A percentile compares a stretch with the other conserved stretches of the same genome.
Conservation (phyloP, 768 basidiomycete species). For the Amyloporia xantha region DNA sequence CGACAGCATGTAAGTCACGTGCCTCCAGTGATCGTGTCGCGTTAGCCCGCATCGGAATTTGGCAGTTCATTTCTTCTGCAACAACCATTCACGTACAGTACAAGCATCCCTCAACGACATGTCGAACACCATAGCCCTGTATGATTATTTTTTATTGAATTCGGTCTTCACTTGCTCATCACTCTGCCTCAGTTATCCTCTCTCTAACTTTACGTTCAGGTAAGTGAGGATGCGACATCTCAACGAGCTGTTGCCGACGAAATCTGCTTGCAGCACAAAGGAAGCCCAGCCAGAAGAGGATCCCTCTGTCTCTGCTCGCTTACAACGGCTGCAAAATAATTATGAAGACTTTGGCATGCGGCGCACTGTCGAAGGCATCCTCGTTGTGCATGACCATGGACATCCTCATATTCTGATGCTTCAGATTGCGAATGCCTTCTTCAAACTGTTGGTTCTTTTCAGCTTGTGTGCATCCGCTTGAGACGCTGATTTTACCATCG, state of each 20-base stretch:
- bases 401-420: slow-evolving; percentile 97
- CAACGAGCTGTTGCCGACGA: slow-evolving; percentile 1
- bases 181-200: slow-evolving; percentile 53
- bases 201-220: slow-evolving; percentile 93
- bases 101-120: slow-evolving; percentile 18
- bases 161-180: background rate
- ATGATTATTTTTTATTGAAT: slow-evolving; percentile 13
- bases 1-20: no score
- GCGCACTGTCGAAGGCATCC: slow-evolving; percentile 84
- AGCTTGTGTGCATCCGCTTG: slow-evolving; percentile 1
- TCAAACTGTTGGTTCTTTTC: slow-evolving; percentile 63
- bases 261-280: slow-evolving; percentile 58
- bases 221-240: slow-evolving; percentile 22
- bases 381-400: slow-evolving; percentile 93
- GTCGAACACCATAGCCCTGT: slow-evolving; percentile 51
- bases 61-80: no score
- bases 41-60: background rate
- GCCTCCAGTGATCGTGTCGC: background rate
- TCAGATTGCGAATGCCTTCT: slow-evolving; percentile 98
- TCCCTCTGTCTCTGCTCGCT: slow-evolving; percentile 88
- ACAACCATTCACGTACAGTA: background rate
- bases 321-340: slow-evolving; percentile 92
- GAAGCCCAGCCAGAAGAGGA: slow-evolving; percentile 98
- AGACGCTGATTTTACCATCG: no score
- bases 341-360: slow-evolving; percentile 98